A percentile compares a stretch with the other conserved stretches of the same genome.
phyloP scores from a whole-genome alignment of 2,329 filamentous ascomycete genomes.

The Phialophora chinensis region DNA sequence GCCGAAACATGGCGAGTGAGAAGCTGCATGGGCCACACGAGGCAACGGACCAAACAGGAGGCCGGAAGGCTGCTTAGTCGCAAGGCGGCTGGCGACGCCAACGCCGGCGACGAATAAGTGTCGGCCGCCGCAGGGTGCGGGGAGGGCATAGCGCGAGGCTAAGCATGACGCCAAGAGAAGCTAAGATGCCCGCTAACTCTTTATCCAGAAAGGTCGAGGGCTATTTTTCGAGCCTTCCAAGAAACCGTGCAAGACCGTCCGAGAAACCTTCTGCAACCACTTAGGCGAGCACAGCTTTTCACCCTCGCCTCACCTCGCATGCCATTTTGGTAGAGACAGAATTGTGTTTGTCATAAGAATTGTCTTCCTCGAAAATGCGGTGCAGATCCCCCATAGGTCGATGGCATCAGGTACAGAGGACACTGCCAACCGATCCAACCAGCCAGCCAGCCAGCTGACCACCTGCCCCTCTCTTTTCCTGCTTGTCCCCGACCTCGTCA shows the following conservation, averaged over 20 bases:
- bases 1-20: slow-evolving; percentile 1
- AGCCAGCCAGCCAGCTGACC: not conserved
- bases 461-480: not conserved
- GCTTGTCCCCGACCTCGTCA: not conserved
- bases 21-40: not conserved
- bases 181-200: not conserved
- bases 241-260: not conserved
- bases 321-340: not conserved
- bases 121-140: not conserved
- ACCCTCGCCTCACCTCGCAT: not conserved
- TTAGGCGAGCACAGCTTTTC: not conserved
- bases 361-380: not conserved
- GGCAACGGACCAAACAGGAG: not conserved
- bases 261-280: not conserved
- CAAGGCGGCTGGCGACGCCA: not conserved
- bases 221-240: not conserved
- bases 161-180: not conserved
- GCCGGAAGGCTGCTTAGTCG: not conserved
- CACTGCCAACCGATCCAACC: not conserved
- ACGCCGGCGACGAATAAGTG: not conserved
- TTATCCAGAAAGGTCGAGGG: not conserved
- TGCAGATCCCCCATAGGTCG: not conserved
- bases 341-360: not conserved
- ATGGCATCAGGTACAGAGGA: not conserved
- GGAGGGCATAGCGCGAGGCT: not conserved